Evolutionary conservation across 768 basidiomycete genomes (phyloP).

Genomic region (Filobasidium wieringae): DNA sequence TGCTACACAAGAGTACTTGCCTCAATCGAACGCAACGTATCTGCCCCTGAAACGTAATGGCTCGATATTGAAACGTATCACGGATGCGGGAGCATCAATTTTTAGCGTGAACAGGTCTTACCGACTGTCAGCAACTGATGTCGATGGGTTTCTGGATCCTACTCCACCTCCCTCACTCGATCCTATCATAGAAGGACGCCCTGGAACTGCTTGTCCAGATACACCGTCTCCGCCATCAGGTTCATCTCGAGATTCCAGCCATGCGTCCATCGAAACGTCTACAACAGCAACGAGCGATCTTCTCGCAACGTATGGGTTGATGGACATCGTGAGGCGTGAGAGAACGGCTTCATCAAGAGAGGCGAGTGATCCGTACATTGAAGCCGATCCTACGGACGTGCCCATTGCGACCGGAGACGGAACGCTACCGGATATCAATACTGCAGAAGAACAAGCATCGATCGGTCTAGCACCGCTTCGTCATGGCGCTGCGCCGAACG

Average conservation of each 20-base stretch:
- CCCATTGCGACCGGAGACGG: not conserved
- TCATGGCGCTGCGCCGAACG: conserved; percentile 2
- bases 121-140: conserved; percentile 23
- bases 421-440: not conserved
- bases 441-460: not conserved
- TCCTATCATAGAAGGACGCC: conserved; percentile 1
- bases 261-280: conserved; percentile 46
- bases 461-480: not conserved
- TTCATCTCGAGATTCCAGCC: conserved; percentile 7
- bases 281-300: conserved; percentile 58
- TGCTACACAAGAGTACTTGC: conserved; percentile 3
- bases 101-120: conserved; percentile 48
- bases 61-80: conserved; percentile 30
- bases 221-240: not conserved
- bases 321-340: conserved; percentile 56
- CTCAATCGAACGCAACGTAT: conserved; percentile 42
- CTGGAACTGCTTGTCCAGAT: too few species aligned
- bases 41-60: conserved; percentile 52
- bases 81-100: conserved; percentile 38
- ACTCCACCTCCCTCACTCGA: conserved; percentile 48
- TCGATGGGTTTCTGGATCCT: conserved; percentile 55
- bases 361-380: not conserved
- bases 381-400: not conserved
- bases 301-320: conserved; percentile 53
- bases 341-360: conserved; percentile 3